Evolutionary conservation across 257 asterid genomes (phyloP).

Genomic region (Anisodus acutangulus): DNA sequence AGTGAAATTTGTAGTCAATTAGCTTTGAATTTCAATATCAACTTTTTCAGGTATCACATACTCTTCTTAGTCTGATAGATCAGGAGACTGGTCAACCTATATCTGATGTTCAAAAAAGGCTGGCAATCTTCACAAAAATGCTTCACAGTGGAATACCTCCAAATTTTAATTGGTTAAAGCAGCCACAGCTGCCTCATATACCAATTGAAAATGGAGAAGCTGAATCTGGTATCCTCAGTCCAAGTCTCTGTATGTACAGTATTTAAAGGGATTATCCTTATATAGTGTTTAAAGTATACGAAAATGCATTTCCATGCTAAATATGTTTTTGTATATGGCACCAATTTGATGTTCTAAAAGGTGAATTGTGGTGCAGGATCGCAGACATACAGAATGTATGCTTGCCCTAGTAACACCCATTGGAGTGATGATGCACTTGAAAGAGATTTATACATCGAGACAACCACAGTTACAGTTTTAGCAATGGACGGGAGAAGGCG

Average conservation of each 20-base stretch:
- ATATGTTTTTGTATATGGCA: background rate
- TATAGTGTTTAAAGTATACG: constrained; percentile 29
- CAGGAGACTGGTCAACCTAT: constrained; percentile 74
- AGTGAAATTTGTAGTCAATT: background rate
- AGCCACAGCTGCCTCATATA: constrained; percentile 45
- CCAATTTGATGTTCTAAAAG: constrained; percentile 22
- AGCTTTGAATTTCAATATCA: constrained; percentile 40
- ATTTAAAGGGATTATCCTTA: constrained; percentile 15
- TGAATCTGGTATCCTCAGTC: constrained; percentile 57
- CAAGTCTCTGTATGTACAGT: constrained; percentile 28
- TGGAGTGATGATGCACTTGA: constrained; percentile 92
- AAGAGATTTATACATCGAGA: constrained; percentile 81
- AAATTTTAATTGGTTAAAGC: constrained; percentile 61
- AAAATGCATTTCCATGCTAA: constrained; percentile 20
- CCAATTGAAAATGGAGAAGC: constrained; percentile 46
- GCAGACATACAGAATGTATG: constrained; percentile 43
- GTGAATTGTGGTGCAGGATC: constrained; percentile 49
- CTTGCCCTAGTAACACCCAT: constrained; percentile 68
- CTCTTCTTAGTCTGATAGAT: constrained; percentile 91
- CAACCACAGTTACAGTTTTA: constrained; percentile 76
- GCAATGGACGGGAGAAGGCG: constrained; percentile 99
- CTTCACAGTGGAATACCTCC: constrained; percentile 87
- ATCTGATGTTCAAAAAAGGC: constrained; percentile 63
- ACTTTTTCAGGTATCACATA: constrained; percentile 87
- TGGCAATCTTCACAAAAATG: constrained; percentile 78